Evolutionary conservation across 139 green algal genomes (phyloP), one percentile per base, ranked within the genome.

Genomic region (Zygnema circumcarinatum): DNA sequence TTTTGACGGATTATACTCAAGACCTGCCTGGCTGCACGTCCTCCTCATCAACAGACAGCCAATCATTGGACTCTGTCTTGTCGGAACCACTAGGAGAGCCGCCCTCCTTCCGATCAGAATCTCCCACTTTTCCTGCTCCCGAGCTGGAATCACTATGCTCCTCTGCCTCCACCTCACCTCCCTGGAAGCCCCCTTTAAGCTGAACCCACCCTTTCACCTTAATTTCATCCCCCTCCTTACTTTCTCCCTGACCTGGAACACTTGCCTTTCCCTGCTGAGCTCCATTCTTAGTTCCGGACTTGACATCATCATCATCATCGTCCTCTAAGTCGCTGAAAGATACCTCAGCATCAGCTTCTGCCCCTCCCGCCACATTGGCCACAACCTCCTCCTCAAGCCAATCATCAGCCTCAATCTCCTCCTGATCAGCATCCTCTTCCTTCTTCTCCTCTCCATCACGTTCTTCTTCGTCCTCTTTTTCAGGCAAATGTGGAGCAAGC

Each of bases 251-350:
- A 25, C 47, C 47, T 62, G 7, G 7, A 62, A 7, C 47, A 62
- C 47, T 62, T 62, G 7, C 35, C 16, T 39, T 39, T 42, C 11
- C 69, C 16, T 41, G 69, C 16, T 72, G 29, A 29, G 56, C 56
- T 72, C 29, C 29, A 35, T 29, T 29, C 56, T 72, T 72, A 29
- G 29, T 29, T 29, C 29, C n/a, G n/a, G n/a, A n/a, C n/a, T n/a
- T 78, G 7, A 2, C 67, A 7, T 86, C 79, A 41, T 83, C 67
- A 16, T 86, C 79, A 20, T 86, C 79, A 20, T 83, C 79, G 35
- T 86, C 79, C 69, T 86, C 79, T n/a, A 86, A 68, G n/a, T 86
- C 79, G 7, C 79, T 86, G 79, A 86, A 86, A 25, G 79, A 86
- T 3, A 86, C 79, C 2, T 86, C 79, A 32, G 79, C 79, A 3